These are phyloP conservation scores for Sarocladium strictum DNA, from an alignment of 2,329 filamentous ascomycete species.

Conservation along the genomic window DNA sequence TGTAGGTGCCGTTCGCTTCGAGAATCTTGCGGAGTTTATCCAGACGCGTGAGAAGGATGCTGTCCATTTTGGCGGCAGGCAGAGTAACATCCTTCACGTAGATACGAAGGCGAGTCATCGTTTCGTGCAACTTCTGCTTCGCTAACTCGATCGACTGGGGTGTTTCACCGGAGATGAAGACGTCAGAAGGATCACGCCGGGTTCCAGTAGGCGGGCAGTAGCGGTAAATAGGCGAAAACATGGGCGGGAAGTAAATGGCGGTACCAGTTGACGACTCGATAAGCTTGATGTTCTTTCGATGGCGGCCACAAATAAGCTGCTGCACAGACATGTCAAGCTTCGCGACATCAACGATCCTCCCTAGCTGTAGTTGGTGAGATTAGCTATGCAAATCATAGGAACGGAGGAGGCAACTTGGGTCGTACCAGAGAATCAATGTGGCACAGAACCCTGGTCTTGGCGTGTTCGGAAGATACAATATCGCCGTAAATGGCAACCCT, in stretches of 20 bases:
- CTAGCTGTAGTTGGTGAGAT: conserved; percentile 45
- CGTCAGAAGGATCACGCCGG: conserved; percentile 77
- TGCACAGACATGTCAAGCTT: conserved; percentile 84
- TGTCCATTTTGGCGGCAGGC: conserved; percentile 88
- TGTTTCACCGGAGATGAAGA: conserved; percentile 90
- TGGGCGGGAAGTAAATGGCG: conserved; percentile 95
- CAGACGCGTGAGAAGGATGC: conserved; percentile 80
- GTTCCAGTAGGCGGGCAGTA: conserved; percentile 80
- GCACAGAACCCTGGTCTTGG: conserved; percentile 91
- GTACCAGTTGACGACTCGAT: conserved; percentile 95
- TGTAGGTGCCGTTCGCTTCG: conserved; percentile 91
- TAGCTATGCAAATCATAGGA: conserved; percentile 11
- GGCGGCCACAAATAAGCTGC: conserved; percentile 85
- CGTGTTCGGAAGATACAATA: conserved; percentile 90
- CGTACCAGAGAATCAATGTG: conserved; percentile 90
- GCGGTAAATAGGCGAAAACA: conserved; percentile 85
- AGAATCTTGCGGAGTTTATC: conserved; percentile 98
- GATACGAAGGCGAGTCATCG: conserved; percentile 73
- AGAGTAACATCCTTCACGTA: conserved; percentile 91
- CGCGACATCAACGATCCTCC: conserved; percentile 69
- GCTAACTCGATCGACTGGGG: conserved; percentile 79
- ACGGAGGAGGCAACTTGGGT: conserved; percentile 1
- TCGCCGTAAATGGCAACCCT: conserved; percentile 93
- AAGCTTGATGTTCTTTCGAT: conserved; percentile 94
- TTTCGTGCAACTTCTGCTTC: conserved; percentile 85